Conservation (phyloP, 495 filamentous ascomycete genomes). For the Lentithecium fluviatile region DNA sequence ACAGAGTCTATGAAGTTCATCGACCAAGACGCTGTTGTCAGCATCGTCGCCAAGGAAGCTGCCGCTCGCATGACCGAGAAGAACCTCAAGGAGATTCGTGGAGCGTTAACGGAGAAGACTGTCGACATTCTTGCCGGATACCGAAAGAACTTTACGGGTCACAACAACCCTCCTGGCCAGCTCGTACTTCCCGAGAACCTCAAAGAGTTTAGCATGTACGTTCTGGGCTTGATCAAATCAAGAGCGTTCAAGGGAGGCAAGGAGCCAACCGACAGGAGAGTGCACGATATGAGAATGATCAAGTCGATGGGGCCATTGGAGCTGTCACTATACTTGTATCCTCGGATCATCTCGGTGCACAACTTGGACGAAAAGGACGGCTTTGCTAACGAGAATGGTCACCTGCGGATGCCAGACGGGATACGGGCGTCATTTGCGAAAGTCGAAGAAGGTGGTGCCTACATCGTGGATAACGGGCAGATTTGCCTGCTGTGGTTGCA, state of each 20-base stretch:
- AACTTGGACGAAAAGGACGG: conserved; percentile 71
- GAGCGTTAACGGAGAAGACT: conserved; percentile 81
- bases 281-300: conserved; percentile 88
- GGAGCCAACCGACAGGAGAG: conserved; percentile 87
- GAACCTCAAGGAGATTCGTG: conserved; percentile 83
- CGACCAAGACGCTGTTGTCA: conserved; percentile 89
- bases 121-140: conserved; percentile 93
- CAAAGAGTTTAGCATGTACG: conserved; percentile 97
- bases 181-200: conserved; percentile 92
- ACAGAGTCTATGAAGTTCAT: conserved; percentile 85
- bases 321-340: conserved; percentile 90
- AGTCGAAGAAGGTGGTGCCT: conserved; percentile 93
- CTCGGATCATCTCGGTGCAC: conserved; percentile 87
- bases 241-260: conserved; percentile 89
- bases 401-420: conserved; percentile 60
- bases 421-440: conserved; percentile 86
- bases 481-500: conserved; percentile 89
- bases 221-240: conserved; percentile 87
- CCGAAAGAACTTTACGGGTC: conserved; percentile 79
- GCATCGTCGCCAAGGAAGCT: conserved; percentile 90
- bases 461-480: conserved; percentile 96
- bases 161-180: conserved; percentile 83
- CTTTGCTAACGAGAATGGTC: conserved; percentile 83
- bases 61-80: conserved; percentile 76
- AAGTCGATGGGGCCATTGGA: conserved; percentile 82